Conservation (phyloP, 1,284 basidiomycete genomes). For the Cryptococcus neoformans region DNA sequence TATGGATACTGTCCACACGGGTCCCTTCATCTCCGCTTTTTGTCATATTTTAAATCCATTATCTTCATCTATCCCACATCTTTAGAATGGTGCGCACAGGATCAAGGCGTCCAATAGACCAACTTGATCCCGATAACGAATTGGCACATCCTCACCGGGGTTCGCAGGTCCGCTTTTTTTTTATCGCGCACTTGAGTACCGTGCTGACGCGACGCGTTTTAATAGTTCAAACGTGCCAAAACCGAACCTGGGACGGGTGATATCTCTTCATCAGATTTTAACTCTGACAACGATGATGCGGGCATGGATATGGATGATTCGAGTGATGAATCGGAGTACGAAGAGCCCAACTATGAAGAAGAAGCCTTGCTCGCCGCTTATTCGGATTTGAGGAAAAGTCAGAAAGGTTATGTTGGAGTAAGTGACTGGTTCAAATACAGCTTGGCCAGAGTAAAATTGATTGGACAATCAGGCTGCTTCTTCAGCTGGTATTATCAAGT, state of each 20-base stretch:
- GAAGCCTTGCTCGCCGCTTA: slow-evolving; percentile 10
- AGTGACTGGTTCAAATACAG: background rate
- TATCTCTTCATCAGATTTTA: background rate
- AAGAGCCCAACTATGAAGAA: slow-evolving; percentile 37
- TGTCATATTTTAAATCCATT: background rate
- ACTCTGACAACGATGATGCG: slow-evolving; percentile 3
- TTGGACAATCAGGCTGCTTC: slow-evolving; percentile 54
- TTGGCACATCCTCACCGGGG: background rate
- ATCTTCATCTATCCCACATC: background rate
- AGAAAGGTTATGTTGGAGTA: slow-evolving; percentile 14
- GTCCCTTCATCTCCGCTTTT: too few relatives aligned
- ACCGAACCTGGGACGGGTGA: background rate
- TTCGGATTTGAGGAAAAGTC: slow-evolving; percentile 1
- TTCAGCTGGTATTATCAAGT: slow-evolving; percentile 81
- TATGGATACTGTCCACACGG: too few relatives aligned
- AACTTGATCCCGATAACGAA: background rate
- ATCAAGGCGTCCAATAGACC: background rate
- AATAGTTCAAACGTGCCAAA: background rate
- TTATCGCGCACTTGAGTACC: background rate
- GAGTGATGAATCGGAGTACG: background rate
- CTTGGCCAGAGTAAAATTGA: background rate
- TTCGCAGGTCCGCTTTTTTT: background rate
- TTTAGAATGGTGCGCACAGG: background rate
- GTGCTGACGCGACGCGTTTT: background rate
- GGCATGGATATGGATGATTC: slow-evolving; percentile 1